Conservation (phyloP, 2,329 filamentous ascomycete species). For the Elsinoe fawcettii region DNA sequence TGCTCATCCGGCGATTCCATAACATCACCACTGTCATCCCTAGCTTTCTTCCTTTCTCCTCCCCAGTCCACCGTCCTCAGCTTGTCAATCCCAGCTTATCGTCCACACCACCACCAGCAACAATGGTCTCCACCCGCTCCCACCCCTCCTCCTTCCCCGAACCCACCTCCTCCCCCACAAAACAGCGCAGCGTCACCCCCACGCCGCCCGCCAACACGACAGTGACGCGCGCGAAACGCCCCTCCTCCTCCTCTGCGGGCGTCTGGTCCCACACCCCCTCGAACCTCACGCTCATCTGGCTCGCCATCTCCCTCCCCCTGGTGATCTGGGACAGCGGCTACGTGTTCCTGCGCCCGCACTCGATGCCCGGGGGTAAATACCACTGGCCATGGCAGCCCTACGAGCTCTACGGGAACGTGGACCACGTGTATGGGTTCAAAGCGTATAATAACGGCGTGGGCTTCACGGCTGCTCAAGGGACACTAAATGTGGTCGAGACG, state of each 20-base stretch:
- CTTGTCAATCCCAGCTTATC: not conserved
- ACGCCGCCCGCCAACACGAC: constrained; percentile 14
- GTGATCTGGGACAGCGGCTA: constrained; percentile 77
- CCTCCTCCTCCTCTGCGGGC: not conserved
- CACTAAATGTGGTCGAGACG: constrained; percentile 62
- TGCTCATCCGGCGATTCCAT: not conserved
- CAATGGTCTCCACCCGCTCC: constrained; percentile 51
- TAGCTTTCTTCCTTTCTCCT: not conserved
- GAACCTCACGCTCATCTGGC: constrained; percentile 58
- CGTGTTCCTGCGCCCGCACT: constrained; percentile 69
- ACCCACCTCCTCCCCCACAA: constrained; percentile 21
- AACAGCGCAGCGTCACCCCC: constrained; percentile 14
- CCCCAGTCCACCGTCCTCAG: not conserved
- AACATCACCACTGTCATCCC: not conserved
- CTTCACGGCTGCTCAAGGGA: constrained; percentile 68
- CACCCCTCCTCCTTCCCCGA: constrained; percentile 45
- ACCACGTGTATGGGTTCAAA: constrained; percentile 74
- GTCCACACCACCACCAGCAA: not conserved
- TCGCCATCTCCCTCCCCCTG: constrained; percentile 65
- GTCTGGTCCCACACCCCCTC: constrained; percentile 54
- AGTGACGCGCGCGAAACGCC: not conserved
- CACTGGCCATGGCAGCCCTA: constrained; percentile 73
- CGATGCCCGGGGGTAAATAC: constrained; percentile 67
- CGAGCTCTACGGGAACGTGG: constrained; percentile 68
- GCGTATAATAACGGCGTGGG: constrained; percentile 60